A percentile compares a stretch with the other conserved stretches of the same genome.
phyloP scores from a whole-genome alignment of 1,284 basidiomycete genomes.

The Cutaneotrichosporon sp. region DNA sequence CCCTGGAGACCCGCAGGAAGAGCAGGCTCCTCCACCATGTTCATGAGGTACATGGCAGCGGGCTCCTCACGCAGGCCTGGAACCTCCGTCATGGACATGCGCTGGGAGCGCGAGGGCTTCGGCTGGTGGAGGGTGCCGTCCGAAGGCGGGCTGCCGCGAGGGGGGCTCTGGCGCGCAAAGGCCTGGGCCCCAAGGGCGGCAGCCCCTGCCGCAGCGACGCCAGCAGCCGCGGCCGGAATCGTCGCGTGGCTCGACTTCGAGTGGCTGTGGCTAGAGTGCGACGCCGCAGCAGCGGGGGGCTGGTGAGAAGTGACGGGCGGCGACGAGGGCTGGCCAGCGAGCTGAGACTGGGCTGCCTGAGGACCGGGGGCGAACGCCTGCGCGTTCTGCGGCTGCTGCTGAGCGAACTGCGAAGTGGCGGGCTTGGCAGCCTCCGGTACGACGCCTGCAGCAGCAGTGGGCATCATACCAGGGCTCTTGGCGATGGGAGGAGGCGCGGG shows the following conservation, averaged over 20 bases:
- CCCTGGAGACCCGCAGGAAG: background rate
- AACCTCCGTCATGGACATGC: slow-evolving; percentile 27
- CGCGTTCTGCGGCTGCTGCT: background rate
- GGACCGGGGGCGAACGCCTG: background rate
- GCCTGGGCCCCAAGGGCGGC: background rate
- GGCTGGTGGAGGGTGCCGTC: slow-evolving; percentile 13
- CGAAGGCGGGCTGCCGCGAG: background rate
- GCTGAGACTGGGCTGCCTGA: background rate
- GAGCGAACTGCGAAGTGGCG: background rate
- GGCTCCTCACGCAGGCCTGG: slow-evolving; percentile 42
- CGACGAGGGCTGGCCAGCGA: background rate
- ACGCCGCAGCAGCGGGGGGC: background rate
- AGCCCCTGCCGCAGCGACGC: background rate
- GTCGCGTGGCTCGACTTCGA: background rate
- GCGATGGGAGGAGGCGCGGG: background rate
- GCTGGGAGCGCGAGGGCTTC: slow-evolving; percentile 17
- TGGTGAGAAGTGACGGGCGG: background rate
- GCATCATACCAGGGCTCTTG: background rate
- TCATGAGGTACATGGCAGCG: slow-evolving; percentile 49
- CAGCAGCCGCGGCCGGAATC: background rate
- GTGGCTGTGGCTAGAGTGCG: slow-evolving; percentile 2
- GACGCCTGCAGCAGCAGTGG: background rate
- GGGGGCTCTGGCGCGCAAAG: slow-evolving; percentile 1
- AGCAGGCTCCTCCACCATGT: slow-evolving; percentile 47
- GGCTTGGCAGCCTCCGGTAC: background rate